phyloP scores from a whole-genome alignment of 2,329 filamentous ascomycete species.

The Neodidymelliopsis sp. region DNA sequence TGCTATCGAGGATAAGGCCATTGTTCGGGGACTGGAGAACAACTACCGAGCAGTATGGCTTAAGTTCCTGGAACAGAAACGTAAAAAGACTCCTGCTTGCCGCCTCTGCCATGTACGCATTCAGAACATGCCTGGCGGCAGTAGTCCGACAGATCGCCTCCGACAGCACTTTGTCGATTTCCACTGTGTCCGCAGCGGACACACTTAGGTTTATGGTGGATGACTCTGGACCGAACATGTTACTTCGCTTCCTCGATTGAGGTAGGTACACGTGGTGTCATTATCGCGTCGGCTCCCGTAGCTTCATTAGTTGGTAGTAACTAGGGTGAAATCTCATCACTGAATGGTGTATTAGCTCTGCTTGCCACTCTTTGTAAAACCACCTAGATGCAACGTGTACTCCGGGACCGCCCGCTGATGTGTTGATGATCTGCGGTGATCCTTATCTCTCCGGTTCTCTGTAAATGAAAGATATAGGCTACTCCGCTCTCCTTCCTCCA shows the following conservation, averaged over 20 bases:
- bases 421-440: constrained; percentile 11
- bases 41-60: constrained; percentile 9
- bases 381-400: constrained; percentile 15
- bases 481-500: neutral
- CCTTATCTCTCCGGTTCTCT: constrained; percentile 6
- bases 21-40: constrained; percentile 9
- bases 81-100: constrained; percentile 13
- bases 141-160: constrained; percentile 7
- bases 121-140: constrained; percentile 6
- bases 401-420: constrained; percentile 12
- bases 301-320: too few species aligned
- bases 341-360: too few species aligned
- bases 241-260: too few species aligned
- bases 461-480: constrained; percentile 1
- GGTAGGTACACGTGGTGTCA: too few species aligned
- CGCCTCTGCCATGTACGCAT: constrained; percentile 14
- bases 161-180: constrained; percentile 10
- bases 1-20: constrained; percentile 13
- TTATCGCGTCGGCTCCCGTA: too few species aligned
- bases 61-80: constrained; percentile 8
- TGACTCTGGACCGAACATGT: neutral
- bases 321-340: too few species aligned
- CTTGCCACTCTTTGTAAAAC: neutral
- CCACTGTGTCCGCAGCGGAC: constrained; percentile 2
- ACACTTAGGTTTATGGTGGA: neutral